Base-by-base conservation (phyloP, 164 flowering plant species). In the Nelumbo lutea region DNA sequence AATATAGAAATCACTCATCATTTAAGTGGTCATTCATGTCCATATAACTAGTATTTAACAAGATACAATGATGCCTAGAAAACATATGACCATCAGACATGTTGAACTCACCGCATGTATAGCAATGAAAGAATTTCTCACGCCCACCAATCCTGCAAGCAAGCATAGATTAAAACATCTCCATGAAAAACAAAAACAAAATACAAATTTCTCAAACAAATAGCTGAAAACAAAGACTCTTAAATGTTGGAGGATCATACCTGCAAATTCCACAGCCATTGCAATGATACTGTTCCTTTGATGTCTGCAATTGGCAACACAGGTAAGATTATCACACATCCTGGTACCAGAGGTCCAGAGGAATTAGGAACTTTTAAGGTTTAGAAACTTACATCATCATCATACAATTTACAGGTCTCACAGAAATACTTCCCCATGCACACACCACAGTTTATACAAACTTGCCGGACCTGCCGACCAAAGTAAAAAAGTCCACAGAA, bases 181-280 rank as follows among this genome's bases (percentile, higher is more conserved):
- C 10, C 27, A 42, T 39, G 56, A 45, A 27, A 9, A 9, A 45
- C 3, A 13, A 0, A 56, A 44, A 39, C 71, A 38, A 64, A 70
- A 53, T 9, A 10, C 10, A 45, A 6, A 68, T 2, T 14, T 27
- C 27, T 27, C 27, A 27, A 27, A 27, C 27, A 15, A 9, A 6
- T 42, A 59, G 45, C 40, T 43, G 11, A 66, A 51, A 42, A 6
- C 8, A 38, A 52, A n/a, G 38, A 40, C 40, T 2, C 9, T 42
- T 38, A 60, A 56, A 60, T 52, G 27, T 11, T 5, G 47, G 50
- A 44, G n/a, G 39, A 73, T 4, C 51, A 50, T 83, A 93, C 98
- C 98, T 88, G 93, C 97, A 93, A 62, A 93, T 93, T 56, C 93
- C 97, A 77, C 97, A 93, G 7, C 91, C 98, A 67, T 81, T 76